A percentile compares a stretch with the other conserved stretches of the same genome.
phyloP scores from a whole-genome alignment of 495 filamentous ascomycete genomes.

The Aspergillus cavernicola region DNA sequence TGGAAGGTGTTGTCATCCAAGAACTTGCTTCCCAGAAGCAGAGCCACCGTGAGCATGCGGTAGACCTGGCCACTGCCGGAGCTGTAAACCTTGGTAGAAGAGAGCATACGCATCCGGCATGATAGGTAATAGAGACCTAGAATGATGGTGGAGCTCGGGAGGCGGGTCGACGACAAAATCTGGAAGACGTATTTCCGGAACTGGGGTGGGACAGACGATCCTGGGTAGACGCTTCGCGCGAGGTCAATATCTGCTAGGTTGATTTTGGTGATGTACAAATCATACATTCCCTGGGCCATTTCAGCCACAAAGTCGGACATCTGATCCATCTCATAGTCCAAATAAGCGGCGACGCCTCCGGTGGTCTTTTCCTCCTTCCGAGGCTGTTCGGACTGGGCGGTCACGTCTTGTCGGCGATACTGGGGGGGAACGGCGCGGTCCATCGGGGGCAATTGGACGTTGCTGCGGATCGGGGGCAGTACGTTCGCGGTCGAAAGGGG shows the following conservation, averaged over 20 bases:
- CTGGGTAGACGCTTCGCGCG: slow-evolving; percentile 71
- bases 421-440: slow-evolving; percentile 40
- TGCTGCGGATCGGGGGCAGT: slow-evolving; percentile 42
- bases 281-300: slow-evolving; percentile 82
- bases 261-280: slow-evolving; percentile 56
- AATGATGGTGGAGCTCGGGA: slow-evolving; percentile 93
- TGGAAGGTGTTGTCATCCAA: slow-evolving; percentile 99
- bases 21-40: slow-evolving; percentile 96
- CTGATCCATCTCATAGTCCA: slow-evolving; percentile 98
- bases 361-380: slow-evolving; percentile 54
- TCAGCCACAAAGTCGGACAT: slow-evolving; percentile 98
- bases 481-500: slow-evolving; percentile 31
- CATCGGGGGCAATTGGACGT: slow-evolving; percentile 44
- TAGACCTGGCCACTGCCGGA: slow-evolving; percentile 73
- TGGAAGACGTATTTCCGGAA: slow-evolving; percentile 95
- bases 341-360: slow-evolving; percentile 90
- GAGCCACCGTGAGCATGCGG: slow-evolving; percentile 82
- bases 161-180: slow-evolving; percentile 88
- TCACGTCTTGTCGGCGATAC: slow-evolving; percentile 42
- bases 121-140: slow-evolving; percentile 89
- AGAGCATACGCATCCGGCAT: slow-evolving; percentile 73
- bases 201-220: slow-evolving; percentile 61
- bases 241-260: slow-evolving; percentile 69
- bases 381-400: slow-evolving; percentile 35
- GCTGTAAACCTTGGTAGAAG: slow-evolving; percentile 50